A percentile compares a stretch with the other conserved stretches of the same genome.
phyloP scores from a whole-genome alignment of 345 rosid genomes.

The Murraya paniculata region DNA sequence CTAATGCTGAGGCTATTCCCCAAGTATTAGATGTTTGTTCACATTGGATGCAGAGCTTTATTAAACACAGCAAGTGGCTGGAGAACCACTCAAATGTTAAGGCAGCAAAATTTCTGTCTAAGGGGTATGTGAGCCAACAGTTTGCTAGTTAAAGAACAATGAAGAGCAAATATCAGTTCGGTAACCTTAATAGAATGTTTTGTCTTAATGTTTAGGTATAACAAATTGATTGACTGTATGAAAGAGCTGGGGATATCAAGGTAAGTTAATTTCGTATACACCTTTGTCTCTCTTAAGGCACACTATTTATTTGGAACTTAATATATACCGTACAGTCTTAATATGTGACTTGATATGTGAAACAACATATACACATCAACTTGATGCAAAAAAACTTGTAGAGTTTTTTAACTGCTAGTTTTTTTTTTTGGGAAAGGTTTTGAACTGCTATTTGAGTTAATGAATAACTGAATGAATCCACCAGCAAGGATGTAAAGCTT shows the following conservation, averaged over 20 bases:
- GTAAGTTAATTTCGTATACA: constrained; percentile 42
- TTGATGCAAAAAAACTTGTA: not conserved
- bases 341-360: not conserved
- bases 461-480: not conserved
- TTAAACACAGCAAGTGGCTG: constrained; percentile 94
- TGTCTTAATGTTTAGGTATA: constrained; percentile 57
- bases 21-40: constrained; percentile 72
- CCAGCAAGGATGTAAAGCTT: not conserved
- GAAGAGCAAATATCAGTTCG: not conserved
- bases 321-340: not conserved
- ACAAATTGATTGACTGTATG: constrained; percentile 65
- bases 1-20: constrained; percentile 75
- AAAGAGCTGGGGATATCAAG: constrained; percentile 58
- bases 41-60: constrained; percentile 92
- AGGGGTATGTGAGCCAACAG: constrained; percentile 53
- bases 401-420: not conserved
- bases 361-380: not conserved
- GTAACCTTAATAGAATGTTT: constrained; percentile 6
- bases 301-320: not conserved
- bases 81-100: constrained; percentile 82
- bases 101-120: constrained; percentile 82
- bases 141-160: constrained; percentile 2
- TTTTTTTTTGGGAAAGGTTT: too few species aligned
- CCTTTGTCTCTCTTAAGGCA: not conserved
- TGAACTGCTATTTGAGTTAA: not conserved